Percentiles rank a stretch among this genome's conserved stretches.
Conservation (phyloP, 1,284 basidiomycete genomes). For the Fomitopsis pinicola region DNA sequence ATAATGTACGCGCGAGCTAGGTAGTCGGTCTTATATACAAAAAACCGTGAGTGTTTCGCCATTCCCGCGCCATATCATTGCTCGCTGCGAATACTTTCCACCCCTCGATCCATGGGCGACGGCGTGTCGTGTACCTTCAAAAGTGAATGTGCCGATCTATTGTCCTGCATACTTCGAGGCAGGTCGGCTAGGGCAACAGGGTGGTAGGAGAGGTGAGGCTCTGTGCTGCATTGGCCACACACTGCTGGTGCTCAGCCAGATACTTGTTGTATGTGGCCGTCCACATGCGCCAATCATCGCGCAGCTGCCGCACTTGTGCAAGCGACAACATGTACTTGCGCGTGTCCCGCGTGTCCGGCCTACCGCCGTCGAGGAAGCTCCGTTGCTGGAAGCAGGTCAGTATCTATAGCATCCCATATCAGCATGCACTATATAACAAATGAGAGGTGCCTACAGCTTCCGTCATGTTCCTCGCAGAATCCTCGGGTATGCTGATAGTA, state of each 20-base stretch:
- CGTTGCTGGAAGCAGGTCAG: conserved; percentile 50
- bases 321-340: no score
- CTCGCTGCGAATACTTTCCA: no score
- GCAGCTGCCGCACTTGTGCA: conserved; percentile 1
- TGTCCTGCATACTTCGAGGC: no score
- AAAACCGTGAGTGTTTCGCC: no score
- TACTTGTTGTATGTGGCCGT: neutral
- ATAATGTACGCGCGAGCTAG: no score
- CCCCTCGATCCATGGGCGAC: no score
- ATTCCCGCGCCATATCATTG: no score
- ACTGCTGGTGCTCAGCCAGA: neutral
- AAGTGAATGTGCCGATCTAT: no score
- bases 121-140: no score
- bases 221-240: neutral
- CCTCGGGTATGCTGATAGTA: conserved; percentile 41
- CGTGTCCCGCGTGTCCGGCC: neutral
- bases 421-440: neutral
- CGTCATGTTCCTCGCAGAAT: conserved; percentile 41
- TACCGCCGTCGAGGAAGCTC: conserved; percentile 26
- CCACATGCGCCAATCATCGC: neutral
- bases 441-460: conserved; percentile 40
- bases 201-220: no score
- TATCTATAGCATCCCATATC: conserved; percentile 33
- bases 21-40: no score
- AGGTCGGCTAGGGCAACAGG: no score